Evolutionary conservation across 2,329 filamentous ascomycete genomes (phyloP).

Genomic region (Microcera coccophila): DNA sequence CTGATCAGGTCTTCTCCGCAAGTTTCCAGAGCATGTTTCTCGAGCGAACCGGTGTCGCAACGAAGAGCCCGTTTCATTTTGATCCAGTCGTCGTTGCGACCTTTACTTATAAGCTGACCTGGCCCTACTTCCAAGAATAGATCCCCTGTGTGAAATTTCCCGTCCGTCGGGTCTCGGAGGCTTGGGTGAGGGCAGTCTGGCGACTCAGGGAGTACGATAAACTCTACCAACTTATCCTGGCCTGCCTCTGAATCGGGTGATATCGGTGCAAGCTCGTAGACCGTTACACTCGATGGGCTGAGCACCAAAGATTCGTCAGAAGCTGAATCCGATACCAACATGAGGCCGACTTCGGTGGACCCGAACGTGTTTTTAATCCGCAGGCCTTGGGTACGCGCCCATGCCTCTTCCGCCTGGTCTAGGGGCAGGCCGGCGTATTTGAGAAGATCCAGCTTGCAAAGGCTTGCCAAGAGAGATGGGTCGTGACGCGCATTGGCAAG

Average conservation of each 20-base stretch:
- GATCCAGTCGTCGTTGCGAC: conserved; percentile 24
- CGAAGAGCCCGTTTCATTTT: conserved; percentile 20
- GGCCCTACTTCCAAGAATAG: conserved; percentile 21
- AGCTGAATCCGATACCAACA: conserved; percentile 4
- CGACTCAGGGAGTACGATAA: conserved; percentile 9
- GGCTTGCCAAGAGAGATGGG: conserved; percentile 4
- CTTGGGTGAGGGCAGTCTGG: conserved; percentile 12
- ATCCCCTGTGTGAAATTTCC: conserved; percentile 22
- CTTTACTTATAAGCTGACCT: conserved; percentile 14
- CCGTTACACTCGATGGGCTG: conserved; percentile 1
- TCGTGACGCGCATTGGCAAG: conserved; percentile 12
- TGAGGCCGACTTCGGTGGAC: conserved; percentile 11
- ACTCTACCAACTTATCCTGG: conserved; percentile 8
- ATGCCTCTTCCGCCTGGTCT: conserved; percentile 6
- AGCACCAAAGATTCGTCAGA: background rate
- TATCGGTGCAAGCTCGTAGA: conserved; percentile 2
- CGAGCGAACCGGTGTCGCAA: conserved; percentile 21
- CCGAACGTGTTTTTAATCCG: conserved; percentile 11
- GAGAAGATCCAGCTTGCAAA: conserved; percentile 6
- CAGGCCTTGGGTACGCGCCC: conserved; percentile 11
- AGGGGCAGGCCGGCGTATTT: conserved; percentile 6
- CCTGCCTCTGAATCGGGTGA: conserved; percentile 3
- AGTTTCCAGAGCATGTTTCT: conserved; percentile 13
- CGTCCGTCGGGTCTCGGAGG: conserved; percentile 13
- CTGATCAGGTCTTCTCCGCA: conserved; percentile 18